Base-by-base conservation (phyloP, 192 early-diverging fungal genomes). In the Umbelopsis vinacea region DNA sequence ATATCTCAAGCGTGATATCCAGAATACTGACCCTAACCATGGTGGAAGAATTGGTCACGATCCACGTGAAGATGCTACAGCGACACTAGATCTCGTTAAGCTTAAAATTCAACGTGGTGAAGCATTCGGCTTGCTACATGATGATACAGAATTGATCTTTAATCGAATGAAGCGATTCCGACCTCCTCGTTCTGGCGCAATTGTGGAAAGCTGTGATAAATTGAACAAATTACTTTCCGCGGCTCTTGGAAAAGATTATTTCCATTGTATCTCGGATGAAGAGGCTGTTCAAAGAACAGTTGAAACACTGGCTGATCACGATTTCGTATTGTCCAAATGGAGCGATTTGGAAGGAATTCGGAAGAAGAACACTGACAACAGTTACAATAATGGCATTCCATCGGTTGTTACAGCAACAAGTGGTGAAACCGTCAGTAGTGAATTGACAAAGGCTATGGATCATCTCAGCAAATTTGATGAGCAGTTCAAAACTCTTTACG, bases 31-130 rank as follows among this genome's bases (percentile, higher is more conserved):
- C 19, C 54, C 60, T 8, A 72, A 72, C 9, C 57, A 72, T 47
- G 52, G 33, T 21, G 40, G 35, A 4, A 74, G 55, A 12, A 70
- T 74, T 57, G 90, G 92, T 43, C 92, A 93, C 82, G 90, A 92
- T 77, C 85, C 86, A 69, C 72, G 80, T 22, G 89, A 92, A 73
- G 92, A 93, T 86, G 89, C 92, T 15, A 67, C 72, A 22, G 86
- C 90, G 11, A 83, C 83, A 21, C 72, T 93, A 60, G 91, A 93
- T 75, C 57, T 93, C 0, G 76, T 89, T 38, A 83, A 87, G 72
- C 71, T 85, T 45, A 89, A 86, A 37, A n/a, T 90, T 37, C 48
- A 73, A 48, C 71, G 79, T 12, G 80, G 82, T 3, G 24, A 69
- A 17, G 67, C 46, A 10, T 87, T 79, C 67, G 85, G 86, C 35